Percentiles rank a stretch among this genome's conserved stretches.
Conservation (phyloP, 805 yeast species). For the Wickerhamomyces queroliae region DNA sequence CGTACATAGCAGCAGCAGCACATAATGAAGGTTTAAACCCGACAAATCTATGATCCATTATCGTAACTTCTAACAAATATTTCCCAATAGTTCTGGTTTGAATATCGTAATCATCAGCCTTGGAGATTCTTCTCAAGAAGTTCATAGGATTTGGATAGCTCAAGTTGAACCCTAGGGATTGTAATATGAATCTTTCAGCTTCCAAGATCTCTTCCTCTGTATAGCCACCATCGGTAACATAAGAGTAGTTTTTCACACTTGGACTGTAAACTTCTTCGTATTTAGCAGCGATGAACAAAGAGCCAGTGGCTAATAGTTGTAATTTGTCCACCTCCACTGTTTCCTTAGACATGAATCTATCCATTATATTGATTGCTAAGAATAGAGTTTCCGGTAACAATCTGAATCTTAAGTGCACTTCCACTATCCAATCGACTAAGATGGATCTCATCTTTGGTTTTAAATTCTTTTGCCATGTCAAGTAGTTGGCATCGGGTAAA, state of each 20-base stretch:
- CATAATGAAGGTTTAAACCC: constrained; percentile 70
- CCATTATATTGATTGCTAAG: constrained; percentile 81
- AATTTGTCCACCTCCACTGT: constrained; percentile 71
- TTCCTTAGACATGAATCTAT: constrained; percentile 74
- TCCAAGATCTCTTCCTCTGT: constrained; percentile 74
- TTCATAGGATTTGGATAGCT: constrained; percentile 88
- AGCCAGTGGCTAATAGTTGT: constrained; percentile 81
- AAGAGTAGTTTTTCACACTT: constrained; percentile 77
- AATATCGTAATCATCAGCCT: constrained; percentile 86
- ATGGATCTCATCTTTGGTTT: constrained; percentile 83
- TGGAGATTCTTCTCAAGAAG: constrained; percentile 80
- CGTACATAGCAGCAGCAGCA: constrained; percentile 85
- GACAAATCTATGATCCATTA: constrained; percentile 71
- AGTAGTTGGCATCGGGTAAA: constrained; percentile 64
- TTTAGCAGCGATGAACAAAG: constrained; percentile 85
- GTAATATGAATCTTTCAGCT: constrained; percentile 77
- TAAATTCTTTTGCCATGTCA: constrained; percentile 56
- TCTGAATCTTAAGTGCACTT: constrained; percentile 79
- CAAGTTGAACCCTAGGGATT: constrained; percentile 66
- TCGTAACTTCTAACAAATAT: constrained; percentile 71
- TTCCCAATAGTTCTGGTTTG: constrained; percentile 82
- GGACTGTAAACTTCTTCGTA: constrained; percentile 91
- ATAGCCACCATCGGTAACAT: constrained; percentile 82
- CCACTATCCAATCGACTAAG: constrained; percentile 90
- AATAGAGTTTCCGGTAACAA: constrained; percentile 82